phyloP scores from a whole-genome alignment of 208 protist genomes.

The Acanthamoeba rhysodes region DNA sequence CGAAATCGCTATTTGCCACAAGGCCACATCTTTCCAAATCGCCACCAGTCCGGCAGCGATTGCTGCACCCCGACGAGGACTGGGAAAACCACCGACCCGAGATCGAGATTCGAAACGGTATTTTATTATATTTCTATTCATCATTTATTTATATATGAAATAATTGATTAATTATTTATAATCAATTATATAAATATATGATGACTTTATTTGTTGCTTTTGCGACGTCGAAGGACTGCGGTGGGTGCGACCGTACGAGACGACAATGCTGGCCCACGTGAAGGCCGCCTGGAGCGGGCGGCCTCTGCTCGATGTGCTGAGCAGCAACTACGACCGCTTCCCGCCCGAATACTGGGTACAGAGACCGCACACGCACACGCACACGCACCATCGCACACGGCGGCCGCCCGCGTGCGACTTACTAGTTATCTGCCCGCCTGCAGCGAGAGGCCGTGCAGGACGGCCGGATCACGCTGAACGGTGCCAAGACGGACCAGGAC shows the following conservation, averaged over 20 bases:
- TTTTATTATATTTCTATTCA: too few relatives aligned
- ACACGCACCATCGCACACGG: background rate
- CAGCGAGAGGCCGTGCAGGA: conserved; percentile 89
- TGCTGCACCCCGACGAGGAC: background rate
- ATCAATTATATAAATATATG: background rate
- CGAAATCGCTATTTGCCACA: too few relatives aligned
- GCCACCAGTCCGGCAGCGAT: background rate
- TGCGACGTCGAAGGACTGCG: background rate
- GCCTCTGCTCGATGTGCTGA: conserved; percentile 37
- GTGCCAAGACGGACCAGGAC: background rate
- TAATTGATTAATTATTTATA: background rate
- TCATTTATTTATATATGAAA: background rate
- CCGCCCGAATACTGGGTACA: conserved; percentile 41
- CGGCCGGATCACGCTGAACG: conserved; percentile 90
- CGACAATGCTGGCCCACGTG: background rate
- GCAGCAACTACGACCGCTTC: conserved; percentile 51
- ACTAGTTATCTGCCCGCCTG: background rate
- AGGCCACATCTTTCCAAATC: too few relatives aligned
- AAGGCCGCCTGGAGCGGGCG: conserved; percentile 26
- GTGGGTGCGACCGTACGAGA: conserved; percentile 24
- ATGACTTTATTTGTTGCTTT: background rate
- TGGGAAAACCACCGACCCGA: conserved; percentile 4
- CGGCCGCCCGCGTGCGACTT: background rate
- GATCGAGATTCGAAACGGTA: conserved; percentile 8
- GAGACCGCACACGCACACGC: background rate